Percentiles rank a stretch among this genome's conserved stretches.
Conservation (phyloP, 2,329 filamentous ascomycete species). For the Ceratocystis lukuohia region DNA sequence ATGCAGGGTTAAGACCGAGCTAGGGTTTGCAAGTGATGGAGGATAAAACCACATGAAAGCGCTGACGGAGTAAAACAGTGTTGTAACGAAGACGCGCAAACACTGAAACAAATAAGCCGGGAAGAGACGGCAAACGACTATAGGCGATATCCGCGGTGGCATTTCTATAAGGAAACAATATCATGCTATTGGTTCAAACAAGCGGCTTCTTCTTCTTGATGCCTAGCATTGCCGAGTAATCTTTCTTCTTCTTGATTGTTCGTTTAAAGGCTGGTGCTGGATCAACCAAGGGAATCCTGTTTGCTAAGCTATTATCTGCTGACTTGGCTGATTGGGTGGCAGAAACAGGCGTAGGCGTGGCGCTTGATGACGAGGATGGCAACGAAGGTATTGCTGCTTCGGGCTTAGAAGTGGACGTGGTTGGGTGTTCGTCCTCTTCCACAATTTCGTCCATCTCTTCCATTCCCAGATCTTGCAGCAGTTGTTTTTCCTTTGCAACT, state of each 20-base stretch:
- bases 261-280: conserved; percentile 45
- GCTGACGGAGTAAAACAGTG: conserved; percentile 16
- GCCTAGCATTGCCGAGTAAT: conserved; percentile 58
- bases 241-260: conserved; percentile 76
- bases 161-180: conserved; percentile 5
- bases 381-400: neutral
- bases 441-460: conserved; percentile 24
- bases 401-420: neutral
- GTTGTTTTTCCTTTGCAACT: conserved; percentile 40
- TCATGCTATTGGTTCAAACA: conserved; percentile 29
- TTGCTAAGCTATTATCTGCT: conserved; percentile 21
- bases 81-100: neutral
- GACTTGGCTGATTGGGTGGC: neutral
- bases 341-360: neutral
- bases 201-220: conserved; percentile 71
- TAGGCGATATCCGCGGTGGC: too few relatives aligned
- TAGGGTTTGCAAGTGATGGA: neutral
- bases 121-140: neutral
- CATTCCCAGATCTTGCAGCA: conserved; percentile 38
- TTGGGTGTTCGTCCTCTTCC: conserved; percentile 11
- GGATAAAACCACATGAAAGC: neutral
- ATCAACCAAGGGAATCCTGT: conserved; percentile 18
- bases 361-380: neutral
- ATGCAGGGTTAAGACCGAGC: neutral
- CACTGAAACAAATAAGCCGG: neutral